Base-by-base conservation (phyloP, 441 rosid genomes). In the Adansonia gregorii region DNA sequence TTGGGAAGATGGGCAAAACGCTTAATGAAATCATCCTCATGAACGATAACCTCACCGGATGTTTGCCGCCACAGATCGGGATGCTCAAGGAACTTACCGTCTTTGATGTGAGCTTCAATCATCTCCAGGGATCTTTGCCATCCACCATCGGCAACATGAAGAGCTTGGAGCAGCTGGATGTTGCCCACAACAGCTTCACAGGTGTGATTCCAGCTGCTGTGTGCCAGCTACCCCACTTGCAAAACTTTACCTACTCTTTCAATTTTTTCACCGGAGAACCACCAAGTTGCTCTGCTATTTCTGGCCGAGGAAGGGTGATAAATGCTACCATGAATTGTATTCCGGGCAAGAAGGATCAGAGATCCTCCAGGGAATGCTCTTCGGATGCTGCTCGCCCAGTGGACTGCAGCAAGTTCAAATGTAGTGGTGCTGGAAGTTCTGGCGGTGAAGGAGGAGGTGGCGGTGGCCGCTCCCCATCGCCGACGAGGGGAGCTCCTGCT, bases 1-100 rank as follows among this genome's bases (percentile, higher is more conserved):
- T 91, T 35, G 94, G 90, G 46, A 76, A 67, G 69, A 91, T 89
- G 94, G 90, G 88, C 1, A 85, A 86, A 0, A 91, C 91, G 0
- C 72, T 91, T 58, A 89, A 91, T 7, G 95, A 91, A 82, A 86
- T 91, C 55, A 86, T 91, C 55, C 88, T 91, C 66, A 60, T 86
- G 80, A 89, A 87, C 52, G 90, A 89, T 72, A 87, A 89, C 71
- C 85, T 91, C 39, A 87, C 91, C 0, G 92, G 92, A 12, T 91
- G 95, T 76, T 85, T 91, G 77, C 93, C 95, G n/a, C 86, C 90
- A 0, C 85, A 84, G 82, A 84, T 89, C 51, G 90, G 91, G 0
- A 81, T 81, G 76, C 87, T 91, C 15, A 82, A 79, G 79, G 76
- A 91, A 7, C 60, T 89, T n/a, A 87, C 91, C 0, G 92, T 91